These are phyloP conservation scores for Cutaneotrichosporon sp. DNA, from an alignment of 1,284 basidiomycete genomes.

Conservation along the genomic window DNA sequence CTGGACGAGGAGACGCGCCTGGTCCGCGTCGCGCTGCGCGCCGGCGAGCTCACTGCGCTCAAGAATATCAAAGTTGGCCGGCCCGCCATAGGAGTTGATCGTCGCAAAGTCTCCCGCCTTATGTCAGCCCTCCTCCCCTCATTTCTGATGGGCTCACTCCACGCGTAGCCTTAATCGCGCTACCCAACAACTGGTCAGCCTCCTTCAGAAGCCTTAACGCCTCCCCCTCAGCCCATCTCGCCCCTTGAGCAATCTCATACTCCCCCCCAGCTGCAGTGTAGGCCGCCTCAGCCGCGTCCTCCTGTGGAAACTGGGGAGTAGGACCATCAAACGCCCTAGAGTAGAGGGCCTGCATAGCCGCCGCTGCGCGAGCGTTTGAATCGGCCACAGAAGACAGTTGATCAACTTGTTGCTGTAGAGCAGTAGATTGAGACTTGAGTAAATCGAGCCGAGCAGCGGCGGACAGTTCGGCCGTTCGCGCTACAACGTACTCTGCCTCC, in stretches of 20 bases:
- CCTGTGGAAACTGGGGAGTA: conserved; percentile 25
- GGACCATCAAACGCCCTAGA: conserved; percentile 24
- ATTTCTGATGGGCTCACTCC: conserved; percentile 12
- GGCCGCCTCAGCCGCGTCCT: conserved; percentile 25
- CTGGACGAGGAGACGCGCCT: conserved; percentile 20
- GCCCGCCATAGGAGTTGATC: conserved; percentile 2
- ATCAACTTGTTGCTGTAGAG: conserved; percentile 21
- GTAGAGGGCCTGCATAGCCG: conserved; percentile 24
- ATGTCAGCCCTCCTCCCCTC: conserved; percentile 1
- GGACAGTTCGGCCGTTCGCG: conserved; percentile 24
- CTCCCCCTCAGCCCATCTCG: conserved; percentile 21
- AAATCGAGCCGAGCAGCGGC: conserved; percentile 21
- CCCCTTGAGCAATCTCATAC: conserved; percentile 23
- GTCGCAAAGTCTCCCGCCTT: not conserved
- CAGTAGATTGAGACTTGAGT: not conserved
- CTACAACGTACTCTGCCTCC: conserved; percentile 30
- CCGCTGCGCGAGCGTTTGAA: conserved; percentile 11
- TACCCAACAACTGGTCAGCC: conserved; percentile 18
- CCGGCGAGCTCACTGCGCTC: conserved; percentile 21
- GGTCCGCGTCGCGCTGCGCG: conserved; percentile 28
- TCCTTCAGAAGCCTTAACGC: conserved; percentile 18
- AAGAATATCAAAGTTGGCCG: conserved; percentile 16
- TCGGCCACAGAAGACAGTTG: conserved; percentile 13
- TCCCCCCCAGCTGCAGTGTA: not conserved
- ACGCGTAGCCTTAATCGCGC: not conserved